Base-by-base conservation (phyloP, 257 asterid species). In the Jaltomata sinuosa region DNA sequence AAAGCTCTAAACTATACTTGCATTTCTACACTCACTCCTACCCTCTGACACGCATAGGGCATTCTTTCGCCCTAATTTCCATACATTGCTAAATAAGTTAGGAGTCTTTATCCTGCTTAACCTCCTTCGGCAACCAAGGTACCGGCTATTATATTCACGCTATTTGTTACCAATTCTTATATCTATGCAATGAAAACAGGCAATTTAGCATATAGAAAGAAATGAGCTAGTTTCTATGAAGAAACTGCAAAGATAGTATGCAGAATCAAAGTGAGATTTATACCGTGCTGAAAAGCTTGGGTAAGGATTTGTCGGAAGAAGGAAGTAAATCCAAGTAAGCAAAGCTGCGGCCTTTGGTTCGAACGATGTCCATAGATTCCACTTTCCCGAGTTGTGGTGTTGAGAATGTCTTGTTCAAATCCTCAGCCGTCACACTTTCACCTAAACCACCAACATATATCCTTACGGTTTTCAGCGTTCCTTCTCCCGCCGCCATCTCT, bases 221-320 rank as follows among this genome's bases (percentile, higher is more conserved):
- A n/a, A n/a, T n/a, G n/a, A n/a, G n/a, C n/a, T n/a, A n/a, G n/a
- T n/a, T n/a, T n/a, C n/a, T n/a, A n/a, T n/a, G n/a, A n/a, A n/a
- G n/a, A n/a, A n/a, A n/a, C n/a, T n/a, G n/a, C n/a, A n/a, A n/a
- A n/a, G n/a, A n/a, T n/a, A n/a, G 38, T 36, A 67, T 1, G 18
- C 49, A 45, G 25, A 32, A 6, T 54, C 16, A 83, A 49, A 85
- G 79, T 76, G 84, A 86, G 50, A 82, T 86, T 82, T 47, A 84
- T 64, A 96, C 98, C 94, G 89, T 89, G 97, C 97, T 94, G 94
- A 93, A 94, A 82, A 96, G 97, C 89, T 90, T 96, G 84, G 95
- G 85, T 45, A 93, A 92, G 74, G 97, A 97, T 85, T 96, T 93
- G n/a, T 94, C 98, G 68, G 98, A 96, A 61, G 88, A 90, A 18